Base-by-base conservation (phyloP, 371 early-diverging fungal genomes). In the Rhizopus delemar region DNA sequence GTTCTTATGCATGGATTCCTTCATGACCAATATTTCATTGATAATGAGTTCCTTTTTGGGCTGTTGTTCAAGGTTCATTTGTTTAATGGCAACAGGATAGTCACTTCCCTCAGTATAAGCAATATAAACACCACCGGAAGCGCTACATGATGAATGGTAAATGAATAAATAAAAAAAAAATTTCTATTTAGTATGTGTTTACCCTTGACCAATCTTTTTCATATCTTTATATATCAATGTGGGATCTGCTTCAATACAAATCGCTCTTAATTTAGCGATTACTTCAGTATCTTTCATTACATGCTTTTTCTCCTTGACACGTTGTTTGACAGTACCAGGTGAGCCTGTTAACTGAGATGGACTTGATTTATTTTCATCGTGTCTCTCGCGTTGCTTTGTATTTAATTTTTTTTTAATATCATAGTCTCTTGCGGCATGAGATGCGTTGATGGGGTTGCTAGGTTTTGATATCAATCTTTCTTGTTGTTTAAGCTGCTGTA, bases 31-130 rank as follows among this genome's bases (percentile, higher is more conserved):
- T 53, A 97, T 96, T 73, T 97, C 98, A 68, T 96, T 96, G 71
- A 97, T 94, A 61, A 97, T 96, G 46, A 97, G 72, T 57, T 96
- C 98, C 76, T 96, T 95, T 73, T 94, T 94, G 28, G 96, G 95
- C 73, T 97, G 96, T 68, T 93, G 89, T 62, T 93, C 92, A 57
- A 97, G 76, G 63, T 95, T 93, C 94, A 96, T 97, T 70, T 96
- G 96, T 75, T 95, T 95, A 67, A 95, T 94, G 3, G 96, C 96
- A 2, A 95, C 96, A 3, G 86, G 82, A 22, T 82, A 66, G 33
- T 86, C 82, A 7, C 85, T 80, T 4, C 79, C 81, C 2, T 85
- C 81, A 38, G 90, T 84, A 70, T 90, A 82, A 3, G 95, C 96
- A 3, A 91, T 93, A 62, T 83, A 95, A 1, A 97, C 97, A 51